These are phyloP conservation scores for Cladobotryum mycophilum DNA, from an alignment of 2,329 filamentous ascomycete species.

Conservation along the genomic window DNA sequence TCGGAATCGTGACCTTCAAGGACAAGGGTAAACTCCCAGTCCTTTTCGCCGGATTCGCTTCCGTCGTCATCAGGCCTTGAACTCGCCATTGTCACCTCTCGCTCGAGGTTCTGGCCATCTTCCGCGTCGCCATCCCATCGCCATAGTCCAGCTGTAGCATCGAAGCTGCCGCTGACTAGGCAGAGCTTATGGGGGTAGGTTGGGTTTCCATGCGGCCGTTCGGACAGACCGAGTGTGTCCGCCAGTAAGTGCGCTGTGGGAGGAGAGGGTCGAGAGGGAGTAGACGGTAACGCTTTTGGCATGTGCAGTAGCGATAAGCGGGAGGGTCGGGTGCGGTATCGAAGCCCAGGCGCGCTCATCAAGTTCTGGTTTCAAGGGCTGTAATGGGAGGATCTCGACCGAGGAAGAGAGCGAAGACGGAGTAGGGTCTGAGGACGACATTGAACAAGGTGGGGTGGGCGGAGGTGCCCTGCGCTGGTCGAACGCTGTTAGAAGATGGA, in stretches of 20 bases:
- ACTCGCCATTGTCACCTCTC: conserved; percentile 31
- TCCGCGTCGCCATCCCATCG: conserved; percentile 50
- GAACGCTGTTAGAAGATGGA: no score
- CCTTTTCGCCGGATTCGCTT: conserved; percentile 57
- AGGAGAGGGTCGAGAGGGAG: conserved; percentile 72
- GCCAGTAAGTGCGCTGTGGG: conserved; percentile 73
- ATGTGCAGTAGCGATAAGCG: conserved; percentile 82
- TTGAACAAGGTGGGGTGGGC: conserved; percentile 10
- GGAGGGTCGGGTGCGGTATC: conserved; percentile 76
- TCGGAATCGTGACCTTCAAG: conserved; percentile 94
- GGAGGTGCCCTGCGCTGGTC: no score
- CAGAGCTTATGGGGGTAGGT: conserved; percentile 59
- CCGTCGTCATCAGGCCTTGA: conserved; percentile 3
- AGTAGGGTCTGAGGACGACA: conserved; percentile 19
- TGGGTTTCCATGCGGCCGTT: conserved; percentile 80
- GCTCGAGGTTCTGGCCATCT: conserved; percentile 33
- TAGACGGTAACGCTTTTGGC: conserved; percentile 85
- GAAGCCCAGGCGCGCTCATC: conserved; percentile 78
- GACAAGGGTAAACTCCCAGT: conserved; percentile 89
- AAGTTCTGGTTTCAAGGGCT: conserved; percentile 49
- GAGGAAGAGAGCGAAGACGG: conserved; percentile 3
- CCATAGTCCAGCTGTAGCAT: conserved; percentile 85
- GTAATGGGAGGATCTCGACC: conserved; percentile 37
- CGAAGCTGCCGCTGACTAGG: conserved; percentile 88
- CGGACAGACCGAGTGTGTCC: conserved; percentile 91